Base-by-base conservation (phyloP, 2,329 filamentous ascomycete genomes). In the Xylaria sp. region DNA sequence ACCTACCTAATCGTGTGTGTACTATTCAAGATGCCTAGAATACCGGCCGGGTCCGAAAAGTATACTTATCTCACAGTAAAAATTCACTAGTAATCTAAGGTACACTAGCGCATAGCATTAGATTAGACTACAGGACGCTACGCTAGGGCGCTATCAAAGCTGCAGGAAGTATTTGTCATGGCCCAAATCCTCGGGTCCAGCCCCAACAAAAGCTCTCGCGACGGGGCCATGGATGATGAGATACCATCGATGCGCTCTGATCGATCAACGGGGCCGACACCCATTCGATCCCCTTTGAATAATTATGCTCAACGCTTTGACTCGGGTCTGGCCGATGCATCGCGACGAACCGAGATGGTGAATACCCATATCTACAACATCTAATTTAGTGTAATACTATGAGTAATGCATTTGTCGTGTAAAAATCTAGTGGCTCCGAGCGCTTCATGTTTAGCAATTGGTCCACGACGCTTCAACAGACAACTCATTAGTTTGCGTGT, bases 131-230 rank as follows among this genome's bases (percentile, higher is more conserved):
- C 16, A 47, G 18, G 32, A 53, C 27, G 27, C 50, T 35, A 53
- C 50, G 21, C 50, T 29, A 16, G 21, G 16, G 12, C 25, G 16
- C 32, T 25, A 47, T 42, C n/a, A 42, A 23, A 60, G n/a, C 13
- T 68, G 57, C 55, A 58, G 60, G 12, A 61, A 42, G 23, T 63
- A 70, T 70, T 70, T 70, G 68, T 70, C 68, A 70, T 29, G 68
- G 66, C 65, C 68, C 68, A 58, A 68, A 35, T 63, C 25, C 65
- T 51, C 68, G 68, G 68, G 68, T 65, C 58, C 51, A 62, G 65
- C 57, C 60, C 59, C 54, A 53, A 29, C 23, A 27, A 35, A 57
- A 50, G 27, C 32, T 35, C 47, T 62, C 47, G 27, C 18, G 35
- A 51, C 60, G 9, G 27, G 8, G 25, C 23, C 27, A 10, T 3